Evolutionary conservation across 2,329 filamentous ascomycete species (phyloP).

Genomic region (Aspergillus unguis): DNA sequence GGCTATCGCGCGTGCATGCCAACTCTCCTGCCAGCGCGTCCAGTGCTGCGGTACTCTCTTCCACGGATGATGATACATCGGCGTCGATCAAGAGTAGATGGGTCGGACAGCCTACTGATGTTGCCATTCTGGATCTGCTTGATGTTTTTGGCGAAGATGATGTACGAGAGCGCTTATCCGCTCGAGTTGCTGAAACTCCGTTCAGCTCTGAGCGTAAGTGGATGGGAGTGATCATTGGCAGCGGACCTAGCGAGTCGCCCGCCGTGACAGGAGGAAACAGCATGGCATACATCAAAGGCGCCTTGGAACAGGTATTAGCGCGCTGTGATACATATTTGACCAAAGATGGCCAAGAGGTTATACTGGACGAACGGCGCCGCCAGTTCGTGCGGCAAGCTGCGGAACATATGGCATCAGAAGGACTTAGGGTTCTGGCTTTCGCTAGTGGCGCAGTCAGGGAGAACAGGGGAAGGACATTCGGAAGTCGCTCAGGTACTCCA

Average conservation of each 20-base stretch:
- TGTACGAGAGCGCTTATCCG: constrained; percentile 79
- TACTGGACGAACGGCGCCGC: constrained; percentile 72
- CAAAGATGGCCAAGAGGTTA: constrained; percentile 78
- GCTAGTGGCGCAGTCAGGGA: constrained; percentile 72
- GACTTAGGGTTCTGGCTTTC: constrained; percentile 86
- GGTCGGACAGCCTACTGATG: constrained; percentile 95
- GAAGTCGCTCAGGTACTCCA: constrained; percentile 54
- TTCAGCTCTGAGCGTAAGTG: constrained; percentile 98
- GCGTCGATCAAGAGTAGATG: constrained; percentile 75
- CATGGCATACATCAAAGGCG: constrained; percentile 92
- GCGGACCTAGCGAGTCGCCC: constrained; percentile 50
- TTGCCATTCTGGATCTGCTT: constrained; percentile 90
- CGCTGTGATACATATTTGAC: constrained; percentile 90
- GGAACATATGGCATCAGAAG: constrained; percentile 81
- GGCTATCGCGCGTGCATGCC: constrained; percentile 70
- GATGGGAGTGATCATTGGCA: constrained; percentile 91
- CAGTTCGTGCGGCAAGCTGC: constrained; percentile 75
- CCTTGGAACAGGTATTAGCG: constrained; percentile 79
- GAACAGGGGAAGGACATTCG: constrained; percentile 44
- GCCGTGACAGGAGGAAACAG: constrained; percentile 59
- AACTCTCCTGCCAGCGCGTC: constrained; percentile 66
- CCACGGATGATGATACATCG: constrained; percentile 63
- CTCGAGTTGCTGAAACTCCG: constrained; percentile 77
- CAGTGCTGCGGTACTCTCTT: constrained; percentile 78
- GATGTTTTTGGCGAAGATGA: constrained; percentile 91